Base-by-base conservation (phyloP, 2,329 filamentous ascomycete genomes). In the Penicillium sp. region DNA sequence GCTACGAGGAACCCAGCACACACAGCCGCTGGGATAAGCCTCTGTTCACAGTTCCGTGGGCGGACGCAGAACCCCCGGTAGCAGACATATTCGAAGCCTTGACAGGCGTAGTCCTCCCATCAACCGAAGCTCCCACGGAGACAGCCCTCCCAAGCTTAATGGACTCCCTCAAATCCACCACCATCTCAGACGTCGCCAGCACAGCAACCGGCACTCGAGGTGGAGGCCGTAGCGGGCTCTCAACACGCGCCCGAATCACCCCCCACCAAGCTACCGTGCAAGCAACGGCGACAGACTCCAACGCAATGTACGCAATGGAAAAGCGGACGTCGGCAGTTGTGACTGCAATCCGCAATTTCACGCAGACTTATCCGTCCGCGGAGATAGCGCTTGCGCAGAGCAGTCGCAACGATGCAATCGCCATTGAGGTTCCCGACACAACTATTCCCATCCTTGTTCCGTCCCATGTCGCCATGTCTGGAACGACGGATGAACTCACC, bases 1-100 rank as follows among this genome's bases (percentile, higher is more conserved):
- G 86, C 58, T 88, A 87, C 68, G 86, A 88, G 74, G 86, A 87
- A 73, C 85, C 85, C n/a, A 86, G 84, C 67, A 84, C 83, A 38
- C 84, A 86, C 79, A 84, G 79, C 48, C 79, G 85, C 50, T 88
- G 85, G 85, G 85, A 88, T 69, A 84, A 84, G 48, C 85, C 86
- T 0, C 79, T 88, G 21, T 88, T 87, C 75, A 86, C 83, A 10
- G 81, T 87, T 1, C 80, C 83, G 6, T 81, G 79, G 64, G 77
- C 80, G 56, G 85, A 88, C 66, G 68, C 77, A 7, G 76, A 78
- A 17, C 83, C 84, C 7, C 84, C 84, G 12, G 78, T 78, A 58
- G 80, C 83, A 43, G 80, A 82, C 42, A 87, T 88, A 63, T 88
- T 85, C 83, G 81, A 83, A 41, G 83, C 84, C 2, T 66, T 81